Conservation (phyloP, 306 rosid species). For the Prunus fruticosa region DNA sequence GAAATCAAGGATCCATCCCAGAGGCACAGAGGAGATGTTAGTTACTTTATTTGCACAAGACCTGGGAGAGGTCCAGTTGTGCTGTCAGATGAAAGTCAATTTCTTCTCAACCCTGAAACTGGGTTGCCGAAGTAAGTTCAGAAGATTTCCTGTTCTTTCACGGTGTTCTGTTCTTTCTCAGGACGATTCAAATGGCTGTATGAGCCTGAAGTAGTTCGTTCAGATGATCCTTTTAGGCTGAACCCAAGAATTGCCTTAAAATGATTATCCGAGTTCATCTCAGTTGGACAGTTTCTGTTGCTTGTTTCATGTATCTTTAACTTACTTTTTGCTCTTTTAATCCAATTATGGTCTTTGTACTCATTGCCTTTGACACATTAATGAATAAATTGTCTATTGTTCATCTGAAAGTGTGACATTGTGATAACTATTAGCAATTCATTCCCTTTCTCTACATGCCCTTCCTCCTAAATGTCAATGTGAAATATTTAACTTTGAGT, state of each 20-base stretch:
- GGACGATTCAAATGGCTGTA: constrained; percentile 15
- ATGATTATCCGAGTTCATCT: constrained; percentile 19
- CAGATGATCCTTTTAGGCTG: constrained; percentile 30
- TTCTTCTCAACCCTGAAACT: constrained; percentile 72
- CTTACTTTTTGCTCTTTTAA: constrained; percentile 21
- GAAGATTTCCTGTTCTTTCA: constrained; percentile 7
- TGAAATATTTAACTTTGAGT: too few relatives aligned
- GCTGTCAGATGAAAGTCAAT: constrained; percentile 64
- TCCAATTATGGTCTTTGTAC: constrained; percentile 3
- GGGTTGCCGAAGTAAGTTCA: constrained; percentile 70
- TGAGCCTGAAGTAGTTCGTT: constrained; percentile 32
- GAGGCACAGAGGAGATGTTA: constrained; percentile 76
- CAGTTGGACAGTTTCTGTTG: constrained; percentile 35
- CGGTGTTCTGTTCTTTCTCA: constrained; percentile 24
- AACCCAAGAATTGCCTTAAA: constrained; percentile 19
- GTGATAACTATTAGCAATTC: too few relatives aligned
- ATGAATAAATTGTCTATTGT: constrained; percentile 21
- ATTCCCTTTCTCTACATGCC: not conserved
- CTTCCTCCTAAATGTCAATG: too few relatives aligned
- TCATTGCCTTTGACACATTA: not conserved
- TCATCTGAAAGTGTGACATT: not conserved
- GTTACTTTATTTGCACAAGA: constrained; percentile 92
- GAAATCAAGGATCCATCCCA: constrained; percentile 73
- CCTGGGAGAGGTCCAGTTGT: constrained; percentile 93
- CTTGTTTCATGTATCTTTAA: constrained; percentile 27